Evolutionary conservation across 306 rosid species (phyloP), one percentile per base, ranked within the genome.

Genomic region (Rosa chinensis): DNA sequence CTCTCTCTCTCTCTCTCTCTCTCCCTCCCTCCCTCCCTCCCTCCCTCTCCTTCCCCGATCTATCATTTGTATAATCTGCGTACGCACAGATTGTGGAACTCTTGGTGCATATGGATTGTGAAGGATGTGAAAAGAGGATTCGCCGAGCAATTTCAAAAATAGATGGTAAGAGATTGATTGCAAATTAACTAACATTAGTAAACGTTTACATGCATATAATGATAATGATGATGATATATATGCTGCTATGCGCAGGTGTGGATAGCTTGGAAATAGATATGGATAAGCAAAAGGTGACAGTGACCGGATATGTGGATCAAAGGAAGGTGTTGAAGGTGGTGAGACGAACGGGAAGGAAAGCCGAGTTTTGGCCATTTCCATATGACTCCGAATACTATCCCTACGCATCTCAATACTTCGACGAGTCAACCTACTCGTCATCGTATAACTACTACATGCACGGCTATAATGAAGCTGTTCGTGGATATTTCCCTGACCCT

Each of bases 361-460:
- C 97, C 5, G 98, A 89, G 79, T 87, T 84, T 55, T 91, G 93
- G 97, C 97, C 97, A 28, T 93, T 91, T 78, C 94, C 97, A 50
- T 91, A 90, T 48, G 94, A 93, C 63, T 76, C 74, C 37, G 92
- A 93, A 77, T 88, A 91, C 39, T 88, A 90, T 23, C 92, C 97
- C 0, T 89, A 88, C 35, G 97, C 97, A 12, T 82, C 89, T 0
- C 72, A 74, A 10, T 93, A 93, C 70, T 75, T 85, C 18, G 90
- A 93, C 61, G 97, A 89, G 47, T 89, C 94, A 1, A 91, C 90
- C 3, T 89, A 58, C 53, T 10, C 87, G 0, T 68, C 98, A 8
- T 88, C 92, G 4, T 91, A 91, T 76, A 93, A 93, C 50, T 93
- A 93, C 74, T 89, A 83, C 70, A 84, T 49, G 53, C 97, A 91